Base-by-base conservation (phyloP, 495 filamentous ascomycete species). In the Amphirosellinia nigrospora region DNA sequence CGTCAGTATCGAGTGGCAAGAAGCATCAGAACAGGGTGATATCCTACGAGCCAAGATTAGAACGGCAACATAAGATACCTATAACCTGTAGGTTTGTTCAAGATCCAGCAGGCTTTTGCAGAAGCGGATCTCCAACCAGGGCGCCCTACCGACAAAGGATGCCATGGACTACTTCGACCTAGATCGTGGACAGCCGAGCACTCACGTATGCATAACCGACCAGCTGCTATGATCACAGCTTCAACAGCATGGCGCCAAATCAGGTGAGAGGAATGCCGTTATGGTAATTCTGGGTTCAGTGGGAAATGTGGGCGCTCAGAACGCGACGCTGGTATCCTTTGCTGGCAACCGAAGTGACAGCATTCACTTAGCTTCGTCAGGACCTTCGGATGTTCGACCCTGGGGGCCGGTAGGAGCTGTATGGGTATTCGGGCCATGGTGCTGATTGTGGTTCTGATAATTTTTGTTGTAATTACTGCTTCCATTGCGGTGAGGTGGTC, bases 401-500 rank as follows among this genome's bases (percentile, higher is more conserved):
- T 77, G 75, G 23, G 75, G 72, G 21, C 71, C 77, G 6, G 78
- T 72, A 15, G 74, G 74, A 19, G 71, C 66, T 8, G 71, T 52
- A 45, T 78, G 76, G n/a, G 68, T 64, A 53, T 61, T 70, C 53
- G 75, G 73, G 36, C 71, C 71, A 58, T 79, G 77, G 28, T 77
- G 83, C 62, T 88, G 87, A 65, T 84, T 88, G 72, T 88, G 89
- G 13, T 56, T 71, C 60, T 80, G 79, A 50, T 76, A 81, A 56
- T 80, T 80, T 78, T 82, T 82, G 59, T 78, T 79, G 43, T 85
- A 86, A 69, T 83, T 88, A 76, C 83, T 86, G 38, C 85, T 86
- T 28, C 85, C 86, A 28, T 73, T 79, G 46, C 88, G 89, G 66
- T 90, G 87, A 50, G 86, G 87, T 11, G 88, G 89, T 26, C 74